Evolutionary conservation across 192 early-diverging fungal genomes (phyloP), one percentile per base, ranked within the genome.

Genomic region (Rhizoclosmatium sp.): DNA sequence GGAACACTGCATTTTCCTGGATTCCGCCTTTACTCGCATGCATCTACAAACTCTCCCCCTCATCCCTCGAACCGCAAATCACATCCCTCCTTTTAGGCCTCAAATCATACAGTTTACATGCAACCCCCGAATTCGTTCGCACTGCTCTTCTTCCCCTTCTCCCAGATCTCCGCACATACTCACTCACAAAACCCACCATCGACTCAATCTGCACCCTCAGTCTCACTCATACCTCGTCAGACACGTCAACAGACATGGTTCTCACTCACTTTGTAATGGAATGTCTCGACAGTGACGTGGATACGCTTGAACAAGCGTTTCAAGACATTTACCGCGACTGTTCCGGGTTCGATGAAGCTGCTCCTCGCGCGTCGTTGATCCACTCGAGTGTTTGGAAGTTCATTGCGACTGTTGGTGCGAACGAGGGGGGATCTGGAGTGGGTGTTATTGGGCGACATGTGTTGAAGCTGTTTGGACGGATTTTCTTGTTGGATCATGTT

Each of bases 321-420:
- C 75, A 77, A 45, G 75, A 77, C 51, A 77, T 77, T 19, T 77
- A 77, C 48, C 65, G 65, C 2, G 75, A 77, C 49, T 77, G 65
- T 44, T 56, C 12, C 12, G 65, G 65, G 14, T 49, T 56, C 39
- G 75, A 77, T 45, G 64, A 44, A 4, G 46, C 44, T n/a, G 47
- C 49, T 4, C 61, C 61, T 42, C 59, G 59, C n/a, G 58, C 72
- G 56, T 16, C 31, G 5, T 5, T 75, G 12, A 5, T 77, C 41
- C 65, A 68, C 48, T 10, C 49, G 3, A 65, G 48, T 23, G 40
- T 56, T 68, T 77, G 75, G 75, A 65, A 40, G 40, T 12, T 3
- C 19, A 21, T 75, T 1, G 61, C 5, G 39, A 14, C 49, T 39
- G 51, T 16, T 10, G 44, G 59, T 12, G 14, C 14, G 16, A 46